Evolutionary conservation across 768 basidiomycete species (phyloP), one percentile per base, ranked within the genome.

Genomic region (button mushroom (Agaricus bisporus)): DNA sequence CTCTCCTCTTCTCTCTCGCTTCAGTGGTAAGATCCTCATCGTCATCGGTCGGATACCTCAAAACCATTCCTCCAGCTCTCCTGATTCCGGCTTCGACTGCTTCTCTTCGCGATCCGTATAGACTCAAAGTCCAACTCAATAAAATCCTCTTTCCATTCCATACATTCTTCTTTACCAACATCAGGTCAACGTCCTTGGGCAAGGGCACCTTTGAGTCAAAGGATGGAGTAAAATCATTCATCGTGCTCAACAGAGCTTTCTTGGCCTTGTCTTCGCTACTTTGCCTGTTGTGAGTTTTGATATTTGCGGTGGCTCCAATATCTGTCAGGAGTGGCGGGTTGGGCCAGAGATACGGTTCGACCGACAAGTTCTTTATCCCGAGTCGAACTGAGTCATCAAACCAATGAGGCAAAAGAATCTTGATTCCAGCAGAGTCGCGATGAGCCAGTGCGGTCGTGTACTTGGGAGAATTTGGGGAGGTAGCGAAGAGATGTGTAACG

Each of bases 381-480:
- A 90, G 70, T 12, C 80, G 74, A 20, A 88, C 75, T 2, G 77
- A 76, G 59, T 93, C 91, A 60, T 94, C 89, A 56, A 94, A 94
- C 93, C 94, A 97, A 58, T 94, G 90, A 0, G 93, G 94, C 0
- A 92, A 76, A n/a, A 97, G 62, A 9, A 92, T 72, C 47, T 76
- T 80, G 61, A 94, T 78, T 8, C 73, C 68, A 0, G 82, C 83
- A 45, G 77, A 69, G 3, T 77, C 66, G 48, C 81, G 76, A 65
- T 78, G 83, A 58, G 85, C 80, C 58, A 86, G 70, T 4, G 77
- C 78, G 1, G 72, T 73, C 8, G 64, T 60, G 53, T 80, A 83
- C 63, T 83, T 84, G 26, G 72, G 65, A 4, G 81, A 81, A 2
- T 72, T 71, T 51, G 73, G 57, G 49, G 72, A 68, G 32, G 85